Evolutionary conservation across 106 monocot genomes (phyloP), one percentile per base, ranked within the genome.

Genomic region (Allium fistulosum): DNA sequence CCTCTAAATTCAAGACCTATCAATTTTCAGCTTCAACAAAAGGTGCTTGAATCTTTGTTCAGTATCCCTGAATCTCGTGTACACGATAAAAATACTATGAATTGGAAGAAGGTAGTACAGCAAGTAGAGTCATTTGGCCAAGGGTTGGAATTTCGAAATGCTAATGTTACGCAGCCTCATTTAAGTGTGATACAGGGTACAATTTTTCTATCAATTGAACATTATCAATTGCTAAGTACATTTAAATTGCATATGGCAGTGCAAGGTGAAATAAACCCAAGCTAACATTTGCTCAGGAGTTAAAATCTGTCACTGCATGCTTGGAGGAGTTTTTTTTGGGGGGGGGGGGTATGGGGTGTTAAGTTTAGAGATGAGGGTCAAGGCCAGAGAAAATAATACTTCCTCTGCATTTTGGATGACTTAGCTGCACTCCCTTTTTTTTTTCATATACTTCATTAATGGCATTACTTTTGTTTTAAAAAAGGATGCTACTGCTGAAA

Each of bases 81-180:
- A 10, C 62, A 80, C 70, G 78, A 80, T 51, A 69, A 80, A 65
- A 84, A 49, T 59, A 17, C 12, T 76, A 84, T 87, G 97, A 76
- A 88, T 71, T 97, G 97, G 97, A 97, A 89, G 73, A 87, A 84
- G 70, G 75, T 89, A 55, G 87, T 77, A 14, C 63, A 87, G 72
- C 81, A 87, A 53, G 76, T 92, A 26, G 78, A 92, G 71, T 65
- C 82, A 53, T 83, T 85, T 79, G 81, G 85, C 18, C 78, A 75
- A 51, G 91, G 91, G 49, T 70, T 85, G 46, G 85, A 85, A 71
- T 80, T 76, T 16, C 10, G 59, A 78, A 65, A 67, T 72, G 47
- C 71, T 37, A 66, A 65, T 70, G 67, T 12, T 12, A 10, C 67
- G 58, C 74, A 72, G 61, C 60, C 72, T 69, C 75, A 26, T 64